Conservation (phyloP, 345 rosid genomes). For the Aquilaria sinensis region DNA sequence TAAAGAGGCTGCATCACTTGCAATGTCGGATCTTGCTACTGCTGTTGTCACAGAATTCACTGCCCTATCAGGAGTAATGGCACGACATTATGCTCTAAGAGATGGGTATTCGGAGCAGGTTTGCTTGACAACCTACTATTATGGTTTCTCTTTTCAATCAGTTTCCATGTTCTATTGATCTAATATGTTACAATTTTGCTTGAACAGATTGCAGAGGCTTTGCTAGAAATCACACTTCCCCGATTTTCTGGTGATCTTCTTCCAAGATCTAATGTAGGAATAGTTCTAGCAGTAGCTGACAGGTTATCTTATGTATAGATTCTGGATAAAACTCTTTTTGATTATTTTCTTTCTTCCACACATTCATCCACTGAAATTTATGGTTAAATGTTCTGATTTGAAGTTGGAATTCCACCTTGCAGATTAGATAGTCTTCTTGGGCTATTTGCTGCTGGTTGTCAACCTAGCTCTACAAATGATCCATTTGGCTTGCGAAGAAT, state of each 20-base stretch:
- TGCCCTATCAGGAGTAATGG: conserved; percentile 91
- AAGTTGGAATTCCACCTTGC: conserved; percentile 20
- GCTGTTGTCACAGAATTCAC: conserved; percentile 93
- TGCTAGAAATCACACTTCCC: conserved; percentile 81
- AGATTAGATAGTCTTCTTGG: conserved; percentile 95
- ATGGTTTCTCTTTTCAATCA: conserved; percentile 5
- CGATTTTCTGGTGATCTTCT: conserved; percentile 85
- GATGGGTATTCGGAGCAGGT: conserved; percentile 92
- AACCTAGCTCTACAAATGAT: conserved; percentile 89
- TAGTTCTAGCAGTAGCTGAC: conserved; percentile 83
- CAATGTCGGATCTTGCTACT: conserved; percentile 95
- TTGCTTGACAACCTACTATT: conserved; percentile 12
- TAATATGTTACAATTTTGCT: conserved; percentile 1
- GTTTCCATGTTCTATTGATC: not conserved
- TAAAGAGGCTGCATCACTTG: conserved; percentile 85
- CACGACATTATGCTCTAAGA: conserved; percentile 89
- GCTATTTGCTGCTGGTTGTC: conserved; percentile 96
- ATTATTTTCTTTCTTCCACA: too few species aligned
- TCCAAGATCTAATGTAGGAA: conserved; percentile 84
- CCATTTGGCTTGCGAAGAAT: conserved; percentile 95
- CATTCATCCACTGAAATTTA: not conserved
- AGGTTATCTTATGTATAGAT: conserved; percentile 41
- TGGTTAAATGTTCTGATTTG: conserved; percentile 8
- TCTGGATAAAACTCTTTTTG: too few species aligned
- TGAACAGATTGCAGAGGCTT: conserved; percentile 80